Evolutionary conservation across 495 filamentous ascomycete genomes (phyloP).

Genomic region (Penicillium antarcticum): DNA sequence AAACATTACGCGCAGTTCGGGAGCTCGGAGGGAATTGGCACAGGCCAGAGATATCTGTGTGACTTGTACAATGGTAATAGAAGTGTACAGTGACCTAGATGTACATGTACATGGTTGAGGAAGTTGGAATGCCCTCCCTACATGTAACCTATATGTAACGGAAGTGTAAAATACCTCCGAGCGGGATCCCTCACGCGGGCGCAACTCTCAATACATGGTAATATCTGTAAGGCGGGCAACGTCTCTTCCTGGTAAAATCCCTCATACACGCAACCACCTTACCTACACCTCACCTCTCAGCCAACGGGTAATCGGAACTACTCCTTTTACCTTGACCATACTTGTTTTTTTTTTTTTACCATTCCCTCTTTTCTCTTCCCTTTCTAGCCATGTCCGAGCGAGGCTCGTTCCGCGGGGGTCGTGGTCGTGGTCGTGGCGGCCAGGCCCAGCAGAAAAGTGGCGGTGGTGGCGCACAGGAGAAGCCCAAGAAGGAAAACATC

Average conservation of each 20-base stretch:
- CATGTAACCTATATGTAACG: background rate
- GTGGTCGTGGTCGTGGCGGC: constrained; percentile 44
- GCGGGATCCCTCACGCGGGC: constrained; percentile 2
- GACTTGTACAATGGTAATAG: too few species aligned
- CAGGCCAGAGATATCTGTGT: too few species aligned
- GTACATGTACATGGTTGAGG: background rate
- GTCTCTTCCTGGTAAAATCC: constrained; percentile 18
- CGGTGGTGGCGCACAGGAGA: constrained; percentile 55
- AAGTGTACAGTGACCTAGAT: too few species aligned
- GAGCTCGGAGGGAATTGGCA: background rate
- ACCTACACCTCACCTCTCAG: constrained; percentile 2
- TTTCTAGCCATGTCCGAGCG: constrained; percentile 61
- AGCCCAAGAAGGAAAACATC: constrained; percentile 97
- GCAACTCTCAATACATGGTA: background rate
- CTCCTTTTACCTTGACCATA: constrained; percentile 1
- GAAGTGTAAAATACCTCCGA: constrained; percentile 1
- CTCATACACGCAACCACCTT: constrained; percentile 19
- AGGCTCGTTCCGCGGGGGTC: constrained; percentile 59
- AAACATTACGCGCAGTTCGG: constrained; percentile 1
- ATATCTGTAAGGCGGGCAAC: background rate
- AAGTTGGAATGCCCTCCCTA: background rate
- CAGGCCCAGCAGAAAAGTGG: constrained; percentile 42
- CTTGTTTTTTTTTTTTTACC: background rate
- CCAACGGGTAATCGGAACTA: constrained; percentile 5
- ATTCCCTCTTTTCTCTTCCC: background rate